Conservation (phyloP, 2,329 filamentous ascomycete species). For the Pleomassaria siparia region DNA sequence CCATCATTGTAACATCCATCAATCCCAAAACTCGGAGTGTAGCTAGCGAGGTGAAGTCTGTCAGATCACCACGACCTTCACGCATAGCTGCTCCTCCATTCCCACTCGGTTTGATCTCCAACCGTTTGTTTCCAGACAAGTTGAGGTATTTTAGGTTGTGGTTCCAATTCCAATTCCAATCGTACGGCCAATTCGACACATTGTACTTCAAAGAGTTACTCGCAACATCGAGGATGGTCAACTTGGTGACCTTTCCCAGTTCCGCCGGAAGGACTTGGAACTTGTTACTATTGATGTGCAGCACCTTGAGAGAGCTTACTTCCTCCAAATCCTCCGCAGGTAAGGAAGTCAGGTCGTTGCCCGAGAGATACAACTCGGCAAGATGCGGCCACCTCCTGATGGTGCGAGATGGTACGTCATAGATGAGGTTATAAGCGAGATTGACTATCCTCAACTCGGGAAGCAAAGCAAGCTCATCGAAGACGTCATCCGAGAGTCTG, state of each 20-base stretch:
- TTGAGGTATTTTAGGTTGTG: slow-evolving; percentile 93
- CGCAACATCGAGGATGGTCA: slow-evolving; percentile 89
- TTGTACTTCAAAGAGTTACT: slow-evolving; percentile 98
- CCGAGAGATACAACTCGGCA: slow-evolving; percentile 89
- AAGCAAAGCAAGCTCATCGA: slow-evolving; percentile 83
- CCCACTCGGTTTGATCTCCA: slow-evolving; percentile 79
- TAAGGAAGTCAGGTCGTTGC: slow-evolving; percentile 87
- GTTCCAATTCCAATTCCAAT: slow-evolving; percentile 99
- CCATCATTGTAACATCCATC: slow-evolving; percentile 97
- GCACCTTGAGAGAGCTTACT: slow-evolving; percentile 78
- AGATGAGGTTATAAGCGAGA: slow-evolving; percentile 90
- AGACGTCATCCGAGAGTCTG: slow-evolving; percentile 89
- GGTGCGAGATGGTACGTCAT: slow-evolving; percentile 85
- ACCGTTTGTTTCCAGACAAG: slow-evolving; percentile 90
- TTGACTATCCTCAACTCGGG: slow-evolving; percentile 86
- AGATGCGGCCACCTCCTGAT: slow-evolving; percentile 89
- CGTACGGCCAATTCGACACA: slow-evolving; percentile 97
- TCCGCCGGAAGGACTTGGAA: slow-evolving; percentile 96
- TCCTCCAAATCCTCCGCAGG: slow-evolving; percentile 95
- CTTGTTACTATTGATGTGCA: slow-evolving; percentile 97
- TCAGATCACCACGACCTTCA: slow-evolving; percentile 68
- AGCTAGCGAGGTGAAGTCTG: slow-evolving; percentile 82
- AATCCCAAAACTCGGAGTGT: slow-evolving; percentile 87
- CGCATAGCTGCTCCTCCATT: slow-evolving; percentile 48
- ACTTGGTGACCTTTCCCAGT: slow-evolving; percentile 87